A percentile compares a stretch with the other conserved stretches of the same genome.
Conservation (phyloP, 2,329 filamentous ascomycete genomes). For the Colletotrichum tanaceti region DNA sequence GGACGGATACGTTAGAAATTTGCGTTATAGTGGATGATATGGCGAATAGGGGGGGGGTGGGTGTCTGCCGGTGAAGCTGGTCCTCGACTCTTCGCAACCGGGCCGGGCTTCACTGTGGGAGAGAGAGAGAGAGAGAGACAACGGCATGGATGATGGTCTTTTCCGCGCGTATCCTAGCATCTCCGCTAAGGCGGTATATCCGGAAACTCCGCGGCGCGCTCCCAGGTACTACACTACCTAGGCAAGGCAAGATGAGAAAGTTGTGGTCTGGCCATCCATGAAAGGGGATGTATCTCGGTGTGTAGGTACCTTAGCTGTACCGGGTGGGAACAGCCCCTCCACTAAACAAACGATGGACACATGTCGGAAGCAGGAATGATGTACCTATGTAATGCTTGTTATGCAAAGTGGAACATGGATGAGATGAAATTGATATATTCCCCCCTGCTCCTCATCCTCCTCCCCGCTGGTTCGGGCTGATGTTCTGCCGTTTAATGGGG, state of each 20-base stretch:
- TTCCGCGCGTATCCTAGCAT: background rate
- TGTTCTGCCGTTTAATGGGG: too few species aligned
- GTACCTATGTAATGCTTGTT: too few species aligned
- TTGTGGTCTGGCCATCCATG: background rate
- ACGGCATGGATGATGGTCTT: background rate
- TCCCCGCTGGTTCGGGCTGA: too few species aligned
- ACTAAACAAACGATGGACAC: conserved; percentile 23
- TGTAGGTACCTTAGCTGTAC: too few species aligned
- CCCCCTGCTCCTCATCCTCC: too few species aligned
- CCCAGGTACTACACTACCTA: too few species aligned
- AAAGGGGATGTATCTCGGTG: too few species aligned
- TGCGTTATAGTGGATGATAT: too few species aligned
- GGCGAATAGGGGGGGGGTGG: too few species aligned
- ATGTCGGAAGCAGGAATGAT: background rate
- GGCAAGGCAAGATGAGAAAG: background rate
- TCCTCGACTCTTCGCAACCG: background rate
- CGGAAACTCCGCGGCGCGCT: background rate
- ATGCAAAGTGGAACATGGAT: conserved; percentile 3
- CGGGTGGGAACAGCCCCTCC: background rate
- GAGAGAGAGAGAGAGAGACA: too few species aligned
- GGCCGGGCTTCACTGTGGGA: background rate
- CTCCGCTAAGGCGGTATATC: background rate
- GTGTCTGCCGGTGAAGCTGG: background rate
- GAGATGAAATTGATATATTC: too few species aligned
- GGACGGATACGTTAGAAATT: too few species aligned